Conservation (phyloP, 108 stramenopile genomes). For the Nannochloropsis gaditana region DNA sequence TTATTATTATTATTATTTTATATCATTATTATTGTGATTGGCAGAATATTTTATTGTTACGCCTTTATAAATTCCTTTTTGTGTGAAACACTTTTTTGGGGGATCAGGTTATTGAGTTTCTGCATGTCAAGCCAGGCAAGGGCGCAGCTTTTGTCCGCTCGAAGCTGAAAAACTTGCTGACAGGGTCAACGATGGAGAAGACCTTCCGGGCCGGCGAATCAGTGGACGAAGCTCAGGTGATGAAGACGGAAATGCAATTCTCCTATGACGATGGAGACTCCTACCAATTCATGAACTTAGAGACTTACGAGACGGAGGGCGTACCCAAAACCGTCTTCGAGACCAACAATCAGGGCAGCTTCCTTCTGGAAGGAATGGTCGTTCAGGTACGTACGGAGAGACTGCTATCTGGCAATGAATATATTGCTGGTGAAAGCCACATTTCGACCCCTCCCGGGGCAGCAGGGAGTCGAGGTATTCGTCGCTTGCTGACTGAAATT, state of each 20-base stretch:
- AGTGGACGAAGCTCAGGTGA: constrained; percentile 70
- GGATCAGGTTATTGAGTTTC: constrained; percentile 67
- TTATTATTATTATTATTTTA: no score
- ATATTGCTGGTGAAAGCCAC: no score
- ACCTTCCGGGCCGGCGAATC: constrained; percentile 80
- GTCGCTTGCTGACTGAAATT: no score
- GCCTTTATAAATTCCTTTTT: background rate
- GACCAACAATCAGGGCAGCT: constrained; percentile 61
- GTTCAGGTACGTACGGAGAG: constrained; percentile 52
- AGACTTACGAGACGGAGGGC: constrained; percentile 78
- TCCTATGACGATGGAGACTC: constrained; percentile 72
- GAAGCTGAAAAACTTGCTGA: constrained; percentile 87
- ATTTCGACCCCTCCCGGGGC: background rate
- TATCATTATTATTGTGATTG: no score
- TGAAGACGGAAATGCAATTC: constrained; percentile 67
- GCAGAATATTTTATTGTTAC: background rate
- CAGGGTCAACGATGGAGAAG: constrained; percentile 82
- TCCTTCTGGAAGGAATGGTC: constrained; percentile 76
- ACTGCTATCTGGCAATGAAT: no score
- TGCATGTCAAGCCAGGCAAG: constrained; percentile 73
- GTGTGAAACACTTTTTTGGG: constrained; percentile 24
- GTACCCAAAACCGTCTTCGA: constrained; percentile 59
- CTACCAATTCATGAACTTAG: constrained; percentile 81
- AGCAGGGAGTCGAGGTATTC: no score
- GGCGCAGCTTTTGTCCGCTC: constrained; percentile 54